Evolutionary conservation across 1,284 basidiomycete genomes (phyloP), one percentile per base, ranked within the genome.

Genomic region (Sanghuangporus weigelae): DNA sequence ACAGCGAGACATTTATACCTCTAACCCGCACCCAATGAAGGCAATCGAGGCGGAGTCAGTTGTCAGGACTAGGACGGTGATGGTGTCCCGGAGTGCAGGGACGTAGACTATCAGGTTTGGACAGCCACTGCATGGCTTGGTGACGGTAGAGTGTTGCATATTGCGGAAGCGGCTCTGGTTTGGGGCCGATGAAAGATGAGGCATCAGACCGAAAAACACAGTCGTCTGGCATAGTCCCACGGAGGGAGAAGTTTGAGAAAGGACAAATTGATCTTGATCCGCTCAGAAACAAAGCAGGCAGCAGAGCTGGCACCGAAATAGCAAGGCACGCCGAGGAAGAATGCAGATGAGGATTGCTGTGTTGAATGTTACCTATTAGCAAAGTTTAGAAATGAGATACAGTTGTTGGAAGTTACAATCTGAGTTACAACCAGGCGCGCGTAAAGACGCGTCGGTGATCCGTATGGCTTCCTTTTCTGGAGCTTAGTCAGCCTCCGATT

Each of bases 41-140:
- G 40, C 8, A 59, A 31, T 38, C 46, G 57, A 59, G 65, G 61
- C 65, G 50, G 61, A 60, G 65, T 60, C 65, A 63, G 58, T 50
- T 63, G 51, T 56, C 53, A 63, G 58, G 65, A 21, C 51, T 23
- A 51, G 40, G 42, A 50, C 65, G 65, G 61, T 44, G 65, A 59
- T 60, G 44, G 31, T 42, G 61, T 51, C 48, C 61, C 61, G 61
- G 38, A 48, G 58, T 60, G 65, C 44, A n/a, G 53, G 31, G 60
- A 60, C 12, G 42, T 54, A 64, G 42, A 48, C 50, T 64, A 65
- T 62, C 64, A 65, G 38, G 64, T 65, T 65, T 65, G 44, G 50
- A 62, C 44, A 62, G 64, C 64, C 64, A 65, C 60, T 53, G 26
- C 53, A 35, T 42, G 57, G 49, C 39, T 50, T 44, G 40, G 26